Base-by-base conservation (phyloP, 2,329 filamentous ascomycete genomes). In the Curvularia sp. region DNA sequence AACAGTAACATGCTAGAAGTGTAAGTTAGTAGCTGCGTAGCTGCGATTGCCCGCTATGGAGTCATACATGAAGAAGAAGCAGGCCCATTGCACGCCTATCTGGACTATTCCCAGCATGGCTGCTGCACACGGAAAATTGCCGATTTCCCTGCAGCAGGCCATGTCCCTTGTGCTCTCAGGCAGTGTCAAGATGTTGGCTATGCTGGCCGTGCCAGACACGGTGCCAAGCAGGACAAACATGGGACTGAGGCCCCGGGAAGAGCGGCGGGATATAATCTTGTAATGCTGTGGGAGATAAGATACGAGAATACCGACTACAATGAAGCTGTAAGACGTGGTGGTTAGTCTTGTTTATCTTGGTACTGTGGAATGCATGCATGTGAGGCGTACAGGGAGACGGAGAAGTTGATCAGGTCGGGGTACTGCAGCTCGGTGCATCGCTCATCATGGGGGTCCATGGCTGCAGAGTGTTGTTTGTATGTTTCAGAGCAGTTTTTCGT, bases 201-300 rank as follows among this genome's bases (percentile, higher is more conserved):
- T 92, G 26, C 91, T 90, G 48, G 90, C 91, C 51, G 91, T 96
- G 68, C 91, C 91, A 7, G 92, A 96, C 1, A 94, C 94, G 26
- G 91, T 92, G 60, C 95, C 95, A n/a, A 99, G 87, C 1, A 98
- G 86, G 64, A 99, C 88, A 74, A 97, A 99, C 78, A 94, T 95
- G 8, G 95, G 94, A 30, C 93, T 97, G 62, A 99, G 93, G 62
- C 95, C 95, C 76, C 96, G 94, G 22, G 94, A 96, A 13, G 92
- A 95, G 61, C 89, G 87, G 55, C 93, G 87, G 41, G 86, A 83
- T 67, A 97, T 91, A 78, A 99, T 98, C 71, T 95, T 92, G 76
- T 90, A 86, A 79, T 98, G 94, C 76, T 99, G 95, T 0, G 95
- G 95, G 2, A 98, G 85, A 80, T 99, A 99, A 33, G 94, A 98